Evolutionary conservation across 345 rosid genomes (phyloP), one percentile per base, ranked within the genome.

Genomic region (Carallia brachiata): DNA sequence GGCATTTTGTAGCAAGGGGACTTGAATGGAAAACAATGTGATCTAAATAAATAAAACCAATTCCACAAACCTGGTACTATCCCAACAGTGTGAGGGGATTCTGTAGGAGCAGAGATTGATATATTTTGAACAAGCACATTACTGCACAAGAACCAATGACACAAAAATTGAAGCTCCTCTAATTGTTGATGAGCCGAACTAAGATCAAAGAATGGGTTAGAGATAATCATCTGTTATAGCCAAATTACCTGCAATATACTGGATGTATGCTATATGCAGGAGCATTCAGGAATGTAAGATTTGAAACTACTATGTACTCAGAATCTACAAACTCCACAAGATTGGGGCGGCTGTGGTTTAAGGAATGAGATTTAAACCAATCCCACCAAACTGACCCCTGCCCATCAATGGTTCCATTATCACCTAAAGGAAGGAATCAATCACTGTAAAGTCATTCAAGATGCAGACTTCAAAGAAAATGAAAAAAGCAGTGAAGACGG

Each of bases 311-410:
- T 23, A 95, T 67, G 55, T 74, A 0, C 17, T 86, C 88, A 4
- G 96, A 90, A 6, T 81, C 81, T 54, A 80, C 68, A 56, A 95
- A 86, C 76, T 95, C 99, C 9, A 95, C 85, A 0, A 95, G 87
- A 76, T 91, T 93, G 55, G 99, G 99, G 57, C 97, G 90, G 73
- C 89, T 95, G 67, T 87, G 83, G 78, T 95, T 95, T 73, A 95
- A 81, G 23, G 89, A 70, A 65, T 80, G 87, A 5, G 85, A 78
- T 57, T 70, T 72, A 63, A 84, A 87, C 94, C 86, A 89, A 40
- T 90, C 84, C 98, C 97, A 94, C 98, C 92, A 94, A 27, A 83
- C 80, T 0, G 86, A 84, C 69, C 98, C 98, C 65, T 94, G 97
- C 18, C 97, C 98, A 44, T 94, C 97, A 19, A 89, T 83, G 50